Evolutionary conservation across 352 stramenopile species (phyloP).

Genomic region (Phytopythium cucurbitacearum): DNA sequence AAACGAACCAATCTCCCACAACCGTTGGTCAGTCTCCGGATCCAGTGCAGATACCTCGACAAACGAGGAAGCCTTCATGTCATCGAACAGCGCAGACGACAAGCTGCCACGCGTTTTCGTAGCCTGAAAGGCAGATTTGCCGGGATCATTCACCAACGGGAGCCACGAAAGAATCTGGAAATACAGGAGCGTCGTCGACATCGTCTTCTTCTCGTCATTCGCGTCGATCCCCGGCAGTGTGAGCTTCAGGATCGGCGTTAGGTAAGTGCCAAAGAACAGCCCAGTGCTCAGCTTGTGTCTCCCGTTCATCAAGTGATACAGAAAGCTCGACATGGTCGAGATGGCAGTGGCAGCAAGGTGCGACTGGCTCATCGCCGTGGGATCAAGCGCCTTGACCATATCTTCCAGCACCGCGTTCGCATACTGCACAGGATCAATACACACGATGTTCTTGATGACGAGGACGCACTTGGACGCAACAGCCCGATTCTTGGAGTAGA

Average conservation of each 20-base stretch:
- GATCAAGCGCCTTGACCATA: constrained; percentile 67
- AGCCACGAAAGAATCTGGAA: constrained; percentile 67
- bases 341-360: constrained; percentile 71
- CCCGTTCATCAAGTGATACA: constrained; percentile 63
- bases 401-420: constrained; percentile 49
- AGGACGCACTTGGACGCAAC: constrained; percentile 70
- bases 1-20: constrained; percentile 56
- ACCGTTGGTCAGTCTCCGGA: constrained; percentile 33
- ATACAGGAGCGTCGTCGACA: constrained; percentile 59
- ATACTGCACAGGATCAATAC: constrained; percentile 39
- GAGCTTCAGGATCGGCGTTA: constrained; percentile 51
- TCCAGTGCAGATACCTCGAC: constrained; percentile 21
- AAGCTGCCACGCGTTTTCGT: constrained; percentile 31
- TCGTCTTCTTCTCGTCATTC: constrained; percentile 77
- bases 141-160: constrained; percentile 61
- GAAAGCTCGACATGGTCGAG: constrained; percentile 52
- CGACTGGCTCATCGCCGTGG: constrained; percentile 62
- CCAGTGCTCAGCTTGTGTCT: constrained; percentile 35
- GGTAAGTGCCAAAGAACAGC: constrained; percentile 51
- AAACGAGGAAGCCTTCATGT: constrained; percentile 45
- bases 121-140: constrained; percentile 27
- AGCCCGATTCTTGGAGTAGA: constrained; percentile 69
- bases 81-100: constrained; percentile 29
- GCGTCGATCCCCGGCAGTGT: constrained; percentile 70
- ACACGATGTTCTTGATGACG: constrained; percentile 61